Base-by-base conservation (phyloP, 495 filamentous ascomycete species). In the Neurospora intermedia region DNA sequence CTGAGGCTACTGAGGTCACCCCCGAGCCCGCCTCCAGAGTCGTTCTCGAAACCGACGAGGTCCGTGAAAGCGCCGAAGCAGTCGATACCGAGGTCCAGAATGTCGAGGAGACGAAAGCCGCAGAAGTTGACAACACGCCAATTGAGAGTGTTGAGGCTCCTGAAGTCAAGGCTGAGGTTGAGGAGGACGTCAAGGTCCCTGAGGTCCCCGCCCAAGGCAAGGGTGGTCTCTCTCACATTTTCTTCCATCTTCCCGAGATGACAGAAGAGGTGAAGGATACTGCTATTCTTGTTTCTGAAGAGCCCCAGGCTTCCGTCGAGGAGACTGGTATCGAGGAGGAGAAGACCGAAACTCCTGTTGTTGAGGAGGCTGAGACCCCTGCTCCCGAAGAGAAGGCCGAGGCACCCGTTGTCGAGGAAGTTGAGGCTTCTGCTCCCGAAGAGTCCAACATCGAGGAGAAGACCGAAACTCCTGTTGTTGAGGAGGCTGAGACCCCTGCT, bases 1-100 rank as follows among this genome's bases (percentile, higher is more conserved):
- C 71, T 7, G 75, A 74, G 66, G 62, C 35, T 43, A 38, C 62
- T 31, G 71, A 73, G 13, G 71, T 16, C 7, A 73, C 23, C n/a
- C 31, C 62, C 42, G 71, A 73, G 7, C 62, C 18, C 13, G 43
- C 27, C 7, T 27, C 18, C 8, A 43, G 69, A 40, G 70, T 23
- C 43, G 23, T 42, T 66, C 38, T 43, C 27, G 76, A 72, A 46
- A 15, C 73, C 41, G 42, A 48, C 23, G 43, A 48, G 66, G 69
- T 75, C 38, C 35, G 38, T 18, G 43, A 69, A 31, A 66, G 48
- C 42, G 40, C 48, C 41, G 70, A 74, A 40, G 13, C 70, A 11
- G 45, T 43, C 10, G 45, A 38, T n/a, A 18, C 54, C 27, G 35
- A 66, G 27, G 54, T 66, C 35, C 48, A 76, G 54, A 23, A 48